Percentiles rank a stretch among this genome's conserved stretches.
Evolutionary conservation across 805 yeast genomes (phyloP).

Genomic region (Groenewaldozyma salmanticensis): DNA sequence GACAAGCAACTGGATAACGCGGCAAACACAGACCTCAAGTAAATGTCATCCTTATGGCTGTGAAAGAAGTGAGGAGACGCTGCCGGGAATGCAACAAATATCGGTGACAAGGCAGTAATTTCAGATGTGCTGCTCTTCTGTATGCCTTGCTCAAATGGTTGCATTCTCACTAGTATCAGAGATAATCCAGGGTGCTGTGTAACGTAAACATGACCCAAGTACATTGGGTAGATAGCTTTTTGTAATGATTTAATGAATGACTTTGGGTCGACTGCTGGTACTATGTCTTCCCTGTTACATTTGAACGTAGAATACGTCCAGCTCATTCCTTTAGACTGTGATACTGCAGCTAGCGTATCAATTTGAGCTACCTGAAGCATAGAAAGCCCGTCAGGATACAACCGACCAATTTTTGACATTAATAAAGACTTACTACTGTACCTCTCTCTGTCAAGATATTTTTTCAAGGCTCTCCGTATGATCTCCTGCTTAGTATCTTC

Average conservation of each 20-base stretch:
- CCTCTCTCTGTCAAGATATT: constrained; percentile 4
- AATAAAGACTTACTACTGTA: constrained; percentile 17
- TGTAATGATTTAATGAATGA: constrained; percentile 41
- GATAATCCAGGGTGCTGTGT: constrained; percentile 59
- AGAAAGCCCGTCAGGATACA: constrained; percentile 50
- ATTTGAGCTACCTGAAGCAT: constrained; percentile 59
- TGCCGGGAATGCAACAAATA: constrained; percentile 55
- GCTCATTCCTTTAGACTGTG: constrained; percentile 11
- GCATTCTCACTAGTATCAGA: constrained; percentile 51
- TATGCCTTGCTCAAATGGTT: constrained; percentile 44
- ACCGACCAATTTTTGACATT: constrained; percentile 38
- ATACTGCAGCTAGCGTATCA: constrained; percentile 42
- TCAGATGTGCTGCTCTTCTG: not conserved
- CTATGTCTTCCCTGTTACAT: constrained; percentile 22
- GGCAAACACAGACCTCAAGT: constrained; percentile 48
- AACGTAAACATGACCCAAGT: constrained; percentile 43
- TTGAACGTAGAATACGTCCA: constrained; percentile 31
- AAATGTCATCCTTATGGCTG: constrained; percentile 36
- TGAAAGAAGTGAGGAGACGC: constrained; percentile 62
- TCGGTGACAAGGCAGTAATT: constrained; percentile 44
- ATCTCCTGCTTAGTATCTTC: constrained; percentile 1
- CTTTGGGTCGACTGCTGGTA: constrained; percentile 38
- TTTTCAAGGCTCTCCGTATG: constrained; percentile 3
- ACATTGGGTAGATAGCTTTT: constrained; percentile 29
- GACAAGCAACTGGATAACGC: constrained; percentile 48